phyloP scores from a whole-genome alignment of 257 asterid species.

The Fraxinus cuspidata region DNA sequence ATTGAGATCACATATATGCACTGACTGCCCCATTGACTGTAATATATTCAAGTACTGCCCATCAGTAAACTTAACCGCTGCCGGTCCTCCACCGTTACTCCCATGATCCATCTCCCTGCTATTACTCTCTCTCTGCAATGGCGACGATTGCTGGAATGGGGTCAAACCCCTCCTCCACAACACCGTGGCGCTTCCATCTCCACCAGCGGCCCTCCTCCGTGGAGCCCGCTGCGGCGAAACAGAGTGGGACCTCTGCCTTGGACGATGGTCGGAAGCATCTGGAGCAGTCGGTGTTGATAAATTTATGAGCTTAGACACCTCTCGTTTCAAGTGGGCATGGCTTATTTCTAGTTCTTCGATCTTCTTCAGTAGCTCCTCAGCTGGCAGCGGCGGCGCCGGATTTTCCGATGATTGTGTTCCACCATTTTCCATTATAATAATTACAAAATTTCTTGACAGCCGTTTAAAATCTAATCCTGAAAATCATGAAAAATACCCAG shows the following conservation, averaged over 20 bases:
- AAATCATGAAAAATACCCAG: conserved; percentile 1
- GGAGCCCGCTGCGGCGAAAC: conserved; percentile 74
- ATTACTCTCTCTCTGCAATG: conserved; percentile 73
- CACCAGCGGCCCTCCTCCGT: conserved; percentile 36
- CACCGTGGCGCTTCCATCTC: conserved; percentile 39
- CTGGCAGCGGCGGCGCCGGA: conserved; percentile 40
- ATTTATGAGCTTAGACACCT: conserved; percentile 64
- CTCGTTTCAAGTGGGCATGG: conserved; percentile 78
- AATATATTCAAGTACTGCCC: conserved; percentile 76
- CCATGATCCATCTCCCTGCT: conserved; percentile 24
- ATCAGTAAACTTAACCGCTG: conserved; percentile 66
- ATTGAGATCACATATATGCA: conserved; percentile 67
- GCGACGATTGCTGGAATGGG: conserved; percentile 68
- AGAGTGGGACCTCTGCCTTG: conserved; percentile 71
- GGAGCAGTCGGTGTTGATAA: conserved; percentile 38
- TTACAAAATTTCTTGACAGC: conserved; percentile 5
- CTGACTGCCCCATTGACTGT: conserved; percentile 92
- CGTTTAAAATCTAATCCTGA: conserved; percentile 10
- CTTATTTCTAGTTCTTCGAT: conserved; percentile 76
- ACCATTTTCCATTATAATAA: neutral
- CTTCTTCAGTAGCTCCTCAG: conserved; percentile 87
- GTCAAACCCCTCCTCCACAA: conserved; percentile 66
- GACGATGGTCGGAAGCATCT: conserved; percentile 38
- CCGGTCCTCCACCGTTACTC: conserved; percentile 34
- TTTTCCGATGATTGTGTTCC: conserved; percentile 31